Conservation (phyloP, 257 asterid genomes). For the Nicotiana obtusifolia region DNA sequence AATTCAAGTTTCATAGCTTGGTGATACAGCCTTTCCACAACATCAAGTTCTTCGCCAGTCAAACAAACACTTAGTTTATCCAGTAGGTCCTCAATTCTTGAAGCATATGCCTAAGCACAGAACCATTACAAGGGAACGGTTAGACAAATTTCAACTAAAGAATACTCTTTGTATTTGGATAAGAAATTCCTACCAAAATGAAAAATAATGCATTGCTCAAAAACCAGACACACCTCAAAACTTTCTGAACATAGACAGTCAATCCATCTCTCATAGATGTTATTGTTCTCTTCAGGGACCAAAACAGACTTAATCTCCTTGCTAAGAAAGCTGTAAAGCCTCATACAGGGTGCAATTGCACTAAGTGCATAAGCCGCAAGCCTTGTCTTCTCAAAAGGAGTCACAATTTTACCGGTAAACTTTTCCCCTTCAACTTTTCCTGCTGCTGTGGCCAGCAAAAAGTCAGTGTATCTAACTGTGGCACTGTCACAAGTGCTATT, state of each 20-base stretch:
- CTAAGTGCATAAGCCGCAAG: conserved; percentile 61
- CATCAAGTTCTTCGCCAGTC: conserved; percentile 64
- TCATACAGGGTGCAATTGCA: conserved; percentile 69
- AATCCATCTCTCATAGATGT: conserved; percentile 59
- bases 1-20: conserved; percentile 57
- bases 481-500: conserved; percentile 33
- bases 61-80: conserved; percentile 54
- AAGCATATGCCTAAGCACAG: conserved; percentile 49
- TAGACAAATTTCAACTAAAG: conserved; percentile 17
- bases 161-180: background rate
- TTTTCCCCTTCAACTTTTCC: conserved; percentile 60
- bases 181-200: background rate
- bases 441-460: conserved; percentile 59
- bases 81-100: conserved; percentile 54
- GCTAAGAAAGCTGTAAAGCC: conserved; percentile 49
- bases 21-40: conserved; percentile 57
- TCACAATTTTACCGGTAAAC: conserved; percentile 41
- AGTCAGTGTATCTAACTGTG: conserved; percentile 44
- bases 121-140: conserved; percentile 19
- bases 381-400: conserved; percentile 68
- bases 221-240: conserved; percentile 42
- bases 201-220: conserved; percentile 6
- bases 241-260: conserved; percentile 41
- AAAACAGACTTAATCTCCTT: conserved; percentile 41
- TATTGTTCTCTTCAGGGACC: conserved; percentile 30